Percentiles rank a stretch among this genome's conserved stretches.
phyloP scores from a whole-genome alignment of 805 yeast genomes.

The Sugiyamaella marilandica region DNA sequence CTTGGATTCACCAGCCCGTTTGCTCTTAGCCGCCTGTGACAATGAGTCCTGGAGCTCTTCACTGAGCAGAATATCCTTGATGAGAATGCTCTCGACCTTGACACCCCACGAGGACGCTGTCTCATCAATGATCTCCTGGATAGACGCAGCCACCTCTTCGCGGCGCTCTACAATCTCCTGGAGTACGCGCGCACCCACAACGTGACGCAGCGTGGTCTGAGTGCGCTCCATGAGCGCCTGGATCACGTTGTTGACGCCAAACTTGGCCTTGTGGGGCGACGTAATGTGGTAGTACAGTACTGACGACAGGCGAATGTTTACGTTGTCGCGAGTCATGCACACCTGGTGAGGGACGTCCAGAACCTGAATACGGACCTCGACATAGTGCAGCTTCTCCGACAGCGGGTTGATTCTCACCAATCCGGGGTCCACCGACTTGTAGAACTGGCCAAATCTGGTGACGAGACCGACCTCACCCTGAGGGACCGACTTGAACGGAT shows the following conservation, averaged over 20 bases:
- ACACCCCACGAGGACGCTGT: conserved; percentile 72
- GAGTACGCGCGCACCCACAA: conserved; percentile 57
- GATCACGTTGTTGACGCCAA: conserved; percentile 50
- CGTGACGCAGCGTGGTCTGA: conserved; percentile 69
- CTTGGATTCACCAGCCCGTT: conserved; percentile 71
- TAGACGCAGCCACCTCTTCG: conserved; percentile 63
- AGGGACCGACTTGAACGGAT: conserved; percentile 55
- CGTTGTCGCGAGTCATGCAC: conserved; percentile 70
- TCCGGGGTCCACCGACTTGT: conserved; percentile 66
- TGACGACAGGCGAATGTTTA: conserved; percentile 55
- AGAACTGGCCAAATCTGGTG: conserved; percentile 61
- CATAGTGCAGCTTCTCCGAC: conserved; percentile 49
- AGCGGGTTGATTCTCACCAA: conserved; percentile 59
- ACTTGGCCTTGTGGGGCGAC: conserved; percentile 63
- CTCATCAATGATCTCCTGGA: conserved; percentile 54
- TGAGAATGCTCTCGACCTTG: conserved; percentile 58
- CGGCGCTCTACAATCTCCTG: conserved; percentile 72
- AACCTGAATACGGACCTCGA: conserved; percentile 54
- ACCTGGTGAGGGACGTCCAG: conserved; percentile 62
- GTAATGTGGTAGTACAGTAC: conserved; percentile 63
- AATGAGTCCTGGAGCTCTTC: conserved; percentile 52
- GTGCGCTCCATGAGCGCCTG: conserved; percentile 60
- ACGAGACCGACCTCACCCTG: conserved; percentile 69
- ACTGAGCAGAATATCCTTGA: conserved; percentile 59
- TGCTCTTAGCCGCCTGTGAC: conserved; percentile 71